Base-by-base conservation (phyloP, 805 yeast genomes). In the Brettanomyces anomalus region DNA sequence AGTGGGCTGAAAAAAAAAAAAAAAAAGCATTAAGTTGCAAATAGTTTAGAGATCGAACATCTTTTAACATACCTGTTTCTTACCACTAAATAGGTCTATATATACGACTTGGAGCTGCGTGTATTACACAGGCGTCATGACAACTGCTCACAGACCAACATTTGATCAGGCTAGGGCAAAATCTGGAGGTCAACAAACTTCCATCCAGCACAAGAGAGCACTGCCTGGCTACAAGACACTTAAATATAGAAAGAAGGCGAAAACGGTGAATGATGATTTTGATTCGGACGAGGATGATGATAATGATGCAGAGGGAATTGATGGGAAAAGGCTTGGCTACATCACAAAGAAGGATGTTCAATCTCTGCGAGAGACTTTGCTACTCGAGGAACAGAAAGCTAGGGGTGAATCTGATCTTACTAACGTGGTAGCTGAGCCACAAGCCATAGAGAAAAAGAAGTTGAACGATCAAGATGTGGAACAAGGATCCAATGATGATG, bases 141-240 rank as follows among this genome's bases (percentile, higher is more conserved):
- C 85, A 0, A 76, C 85, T 3, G 82, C 84, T 8, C 84, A 78
- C 53, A 70, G 82, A 55, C 85, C 85, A 0, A 80, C 84, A 5
- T 69, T 80, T 48, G 85, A 79, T 48, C 74, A 74, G 39, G 82
- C 83, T 16, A 69, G 76, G 51, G 79, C 80, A 42, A 76, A 74
- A 40, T 63, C 64, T 1, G 64, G 68, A 39, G 64, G 64, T 6
- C 48, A 43, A 51, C 58, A 45, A 57, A 74, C 81, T 0, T 51
- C 71, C 3, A 76, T 73, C 8, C 62, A 65, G 20, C 84, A 79
- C 51, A 66, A 77, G 10, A 63, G 81, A 39, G 61, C 70, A 37
- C 61, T 74, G 10, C 79, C 83, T 0, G 77, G 76, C 1, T 81
- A 80, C 44, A 67, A 65, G 30, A 66, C 66, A 56, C 53, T 80